Conservation (phyloP, 116 monocot genomes). For the Thalassia testudinum region DNA sequence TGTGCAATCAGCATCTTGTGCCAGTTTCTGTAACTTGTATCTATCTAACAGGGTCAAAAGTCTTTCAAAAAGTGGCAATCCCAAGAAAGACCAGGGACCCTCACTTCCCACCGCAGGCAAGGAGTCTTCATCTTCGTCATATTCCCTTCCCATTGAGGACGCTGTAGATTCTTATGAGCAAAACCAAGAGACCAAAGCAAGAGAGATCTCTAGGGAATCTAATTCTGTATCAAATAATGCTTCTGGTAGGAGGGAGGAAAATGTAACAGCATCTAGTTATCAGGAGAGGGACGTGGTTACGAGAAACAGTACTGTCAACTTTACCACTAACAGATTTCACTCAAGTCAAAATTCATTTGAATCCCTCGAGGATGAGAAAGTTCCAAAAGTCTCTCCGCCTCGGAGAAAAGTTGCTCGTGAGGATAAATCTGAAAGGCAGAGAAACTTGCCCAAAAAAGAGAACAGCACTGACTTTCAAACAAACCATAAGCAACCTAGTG, state of each 20-base stretch:
- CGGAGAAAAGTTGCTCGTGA: slow-evolving; percentile 54
- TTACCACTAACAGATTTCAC: slow-evolving; percentile 14
- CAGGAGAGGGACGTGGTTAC: slow-evolving; percentile 34
- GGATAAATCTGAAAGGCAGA: slow-evolving; percentile 59
- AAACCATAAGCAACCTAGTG: slow-evolving; percentile 15
- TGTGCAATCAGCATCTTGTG: too few relatives aligned
- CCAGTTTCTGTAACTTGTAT: slow-evolving; percentile 1
- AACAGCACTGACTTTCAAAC: slow-evolving; percentile 21
- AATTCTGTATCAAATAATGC: slow-evolving; percentile 18
- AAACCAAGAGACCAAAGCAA: slow-evolving; percentile 22
- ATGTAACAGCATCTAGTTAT: slow-evolving; percentile 9
- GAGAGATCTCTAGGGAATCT: slow-evolving; percentile 29
- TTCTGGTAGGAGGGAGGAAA: slow-evolving; percentile 44
- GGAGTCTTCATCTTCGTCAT: slow-evolving; percentile 38
- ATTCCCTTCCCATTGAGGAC: slow-evolving; percentile 31
- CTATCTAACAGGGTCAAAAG: slow-evolving; percentile 67
- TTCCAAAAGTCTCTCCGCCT: slow-evolving; percentile 64
- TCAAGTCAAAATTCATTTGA: slow-evolving; percentile 24
- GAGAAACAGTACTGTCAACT: slow-evolving; percentile 15
- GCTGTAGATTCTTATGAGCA: slow-evolving; percentile 24
- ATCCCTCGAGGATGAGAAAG: slow-evolving; percentile 49
- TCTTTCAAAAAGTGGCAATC: slow-evolving; percentile 67
- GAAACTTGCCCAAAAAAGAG: slow-evolving; percentile 34
- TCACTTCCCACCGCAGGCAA: slow-evolving; percentile 18
- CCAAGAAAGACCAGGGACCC: slow-evolving; percentile 61